Evolutionary conservation across 345 rosid genomes (phyloP).

Genomic region (Clarkia xantiana): DNA sequence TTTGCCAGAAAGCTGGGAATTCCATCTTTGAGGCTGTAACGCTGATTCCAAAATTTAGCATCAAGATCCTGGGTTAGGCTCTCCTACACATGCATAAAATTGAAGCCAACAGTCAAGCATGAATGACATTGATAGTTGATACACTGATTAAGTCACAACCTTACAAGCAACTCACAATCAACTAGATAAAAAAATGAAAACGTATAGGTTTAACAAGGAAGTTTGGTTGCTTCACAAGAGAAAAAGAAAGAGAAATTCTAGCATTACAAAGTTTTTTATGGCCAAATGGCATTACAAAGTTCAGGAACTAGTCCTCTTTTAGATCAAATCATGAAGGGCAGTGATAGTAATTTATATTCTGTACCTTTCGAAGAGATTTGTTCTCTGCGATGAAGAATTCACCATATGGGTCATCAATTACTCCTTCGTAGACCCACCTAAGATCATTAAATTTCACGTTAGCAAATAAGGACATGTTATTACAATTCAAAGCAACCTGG

Average conservation of each 20-base stretch:
- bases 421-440: slow-evolving; percentile 99
- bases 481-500: too few species aligned
- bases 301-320: too few species aligned
- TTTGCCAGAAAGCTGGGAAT: slow-evolving; percentile 95
- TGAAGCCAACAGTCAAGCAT: slow-evolving; percentile 12
- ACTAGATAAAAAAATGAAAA: not conserved
- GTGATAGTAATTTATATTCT: too few species aligned
- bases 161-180: too few species aligned
- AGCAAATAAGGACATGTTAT: slow-evolving; percentile 9
- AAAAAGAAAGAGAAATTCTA: too few species aligned
- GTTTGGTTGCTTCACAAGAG: too few species aligned
- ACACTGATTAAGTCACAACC: too few species aligned
- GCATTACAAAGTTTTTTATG: too few species aligned
- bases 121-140: too few species aligned
- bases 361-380: slow-evolving; percentile 81
- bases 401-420: slow-evolving; percentile 91
- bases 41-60: slow-evolving; percentile 73
- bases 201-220: not conserved
- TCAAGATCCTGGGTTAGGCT: slow-evolving; percentile 84
- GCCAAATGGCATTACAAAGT: too few species aligned
- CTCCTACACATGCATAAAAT: slow-evolving; percentile 38
- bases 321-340: too few species aligned
- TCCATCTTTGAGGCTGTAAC: slow-evolving; percentile 84
- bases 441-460: slow-evolving; percentile 10
- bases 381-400: slow-evolving; percentile 90